Percentiles rank a stretch among this genome's conserved stretches.
Evolutionary conservation across 164 flowering plant species (phyloP).

Genomic region (Stephania yunnanensis): DNA sequence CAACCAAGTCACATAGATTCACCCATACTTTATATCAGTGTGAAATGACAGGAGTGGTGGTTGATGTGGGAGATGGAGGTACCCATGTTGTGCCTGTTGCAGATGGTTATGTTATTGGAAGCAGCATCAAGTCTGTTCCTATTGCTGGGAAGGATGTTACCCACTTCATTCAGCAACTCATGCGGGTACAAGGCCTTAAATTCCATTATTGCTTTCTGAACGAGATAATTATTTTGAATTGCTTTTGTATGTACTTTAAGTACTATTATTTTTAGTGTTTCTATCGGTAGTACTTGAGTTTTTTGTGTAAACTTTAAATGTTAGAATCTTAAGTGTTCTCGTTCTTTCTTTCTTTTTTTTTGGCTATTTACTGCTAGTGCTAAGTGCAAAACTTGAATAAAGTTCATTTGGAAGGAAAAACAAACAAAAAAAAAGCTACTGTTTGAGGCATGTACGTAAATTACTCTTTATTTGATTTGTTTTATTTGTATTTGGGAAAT

Average conservation of each 20-base stretch:
- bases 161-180: conserved; percentile 87
- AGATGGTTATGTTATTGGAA: conserved; percentile 97
- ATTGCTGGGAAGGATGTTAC: conserved; percentile 91
- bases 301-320: neutral
- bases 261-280: neutral
- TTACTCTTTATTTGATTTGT: neutral
- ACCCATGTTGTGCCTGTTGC: conserved; percentile 96
- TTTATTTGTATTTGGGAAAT: neutral
- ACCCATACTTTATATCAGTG: conserved; percentile 53
- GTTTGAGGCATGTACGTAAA: neutral
- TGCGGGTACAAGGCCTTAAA: conserved; percentile 50
- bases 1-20: conserved; percentile 23
- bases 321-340: neutral
- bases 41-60: conserved; percentile 99
- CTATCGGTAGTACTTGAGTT: neutral
- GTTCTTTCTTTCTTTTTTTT: neutral
- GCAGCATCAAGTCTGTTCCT: conserved; percentile 92
- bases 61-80: conserved; percentile 96
- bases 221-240: neutral
- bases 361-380: neutral
- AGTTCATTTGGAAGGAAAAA: neutral
- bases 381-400: neutral
- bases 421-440: neutral
- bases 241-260: neutral
- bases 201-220: neutral